phyloP scores from a whole-genome alignment of 768 basidiomycete genomes.

The Gymnopilus dilepis region DNA sequence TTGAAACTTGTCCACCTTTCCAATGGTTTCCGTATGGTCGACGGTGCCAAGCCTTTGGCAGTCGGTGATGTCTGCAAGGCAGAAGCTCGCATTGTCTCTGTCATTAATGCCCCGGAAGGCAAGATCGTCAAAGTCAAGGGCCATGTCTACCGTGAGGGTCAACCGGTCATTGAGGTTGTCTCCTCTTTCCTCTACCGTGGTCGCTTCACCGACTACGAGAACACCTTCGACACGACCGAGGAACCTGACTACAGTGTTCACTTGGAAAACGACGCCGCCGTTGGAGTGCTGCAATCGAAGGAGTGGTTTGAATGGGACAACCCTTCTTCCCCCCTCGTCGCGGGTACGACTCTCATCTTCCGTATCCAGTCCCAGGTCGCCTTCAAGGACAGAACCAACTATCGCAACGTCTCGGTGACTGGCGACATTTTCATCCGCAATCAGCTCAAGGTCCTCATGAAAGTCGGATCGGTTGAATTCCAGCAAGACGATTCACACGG shows the following conservation, averaged over 20 bases:
- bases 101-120: conserved; percentile 88
- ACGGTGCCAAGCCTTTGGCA: conserved; percentile 74
- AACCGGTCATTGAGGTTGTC: conserved; percentile 89
- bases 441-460: conserved; percentile 85
- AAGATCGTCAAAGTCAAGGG: conserved; percentile 94
- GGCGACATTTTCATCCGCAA: conserved; percentile 90
- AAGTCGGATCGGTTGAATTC: conserved; percentile 89
- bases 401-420: conserved; percentile 76
- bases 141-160: conserved; percentile 73
- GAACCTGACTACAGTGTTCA: conserved; percentile 89
- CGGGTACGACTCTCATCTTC: conserved; percentile 89
- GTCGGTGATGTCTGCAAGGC: conserved; percentile 92
- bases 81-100: conserved; percentile 86
- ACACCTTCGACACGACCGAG: conserved; percentile 93
- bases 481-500: conserved; percentile 87
- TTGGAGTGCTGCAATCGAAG: conserved; percentile 93
- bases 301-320: conserved; percentile 99
- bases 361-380: conserved; percentile 83
- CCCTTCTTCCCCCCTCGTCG: conserved; percentile 72
- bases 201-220: conserved; percentile 89
- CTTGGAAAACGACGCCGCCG: conserved; percentile 73
- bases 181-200: conserved; percentile 98
- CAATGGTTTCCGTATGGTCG: conserved; percentile 92
- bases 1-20: conserved; percentile 96
- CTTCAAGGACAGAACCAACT: conserved; percentile 91